Evolutionary conservation across 2,329 filamentous ascomycete genomes (phyloP), one percentile per base, ranked within the genome.

Genomic region (Ascochyta clinopodiicola): DNA sequence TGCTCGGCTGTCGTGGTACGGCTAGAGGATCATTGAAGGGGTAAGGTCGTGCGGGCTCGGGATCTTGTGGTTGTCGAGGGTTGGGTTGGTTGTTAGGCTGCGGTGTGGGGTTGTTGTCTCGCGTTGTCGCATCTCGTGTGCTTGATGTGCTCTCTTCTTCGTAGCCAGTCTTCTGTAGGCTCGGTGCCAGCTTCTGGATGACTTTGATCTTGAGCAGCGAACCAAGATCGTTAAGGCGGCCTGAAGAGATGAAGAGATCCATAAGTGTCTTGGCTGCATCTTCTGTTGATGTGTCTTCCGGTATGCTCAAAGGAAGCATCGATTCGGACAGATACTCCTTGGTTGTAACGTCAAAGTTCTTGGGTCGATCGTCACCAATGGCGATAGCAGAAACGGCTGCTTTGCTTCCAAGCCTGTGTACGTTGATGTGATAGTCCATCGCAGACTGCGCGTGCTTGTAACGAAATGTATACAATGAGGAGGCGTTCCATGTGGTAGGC

Each of bases 401-500:
- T 71, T 94, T 96, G 66, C 83, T 83, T 38, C 93, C 92, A 66
- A 97, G 83, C 48, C 92, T 86, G 73, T 89, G 92, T 59, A 96
- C 78, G 72, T 92, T 94, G 63, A 97, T 75, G 25, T 96, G 81
- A 71, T 90, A 96, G 56, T 88, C 85, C 84, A 93, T 91, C 15
- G 92, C 88, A 0, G 92, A 96, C 72, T 96, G 91, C 22, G 85
- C 81, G 75, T 97, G 93, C 3, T 87, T 86, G 78, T 98, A 98
- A 60, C 92, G 86, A 76, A 98, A 97, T 51, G 88, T 86, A 72
- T 91, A 89, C 42, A 81, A 80, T 13, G 87, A 86, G 58, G 85
- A 85, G 54, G 86, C 80, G 75, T 96, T 96, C 95, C 95, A 98
- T 77, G 87, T 84, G 15, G 83, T 55, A 0, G 92, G 91, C 2